A percentile compares a stretch with the other conserved stretches of the same genome.
Evolutionary conservation across 2,329 filamentous ascomycete species (phyloP).

Genomic region (Nakataea oryzae): DNA sequence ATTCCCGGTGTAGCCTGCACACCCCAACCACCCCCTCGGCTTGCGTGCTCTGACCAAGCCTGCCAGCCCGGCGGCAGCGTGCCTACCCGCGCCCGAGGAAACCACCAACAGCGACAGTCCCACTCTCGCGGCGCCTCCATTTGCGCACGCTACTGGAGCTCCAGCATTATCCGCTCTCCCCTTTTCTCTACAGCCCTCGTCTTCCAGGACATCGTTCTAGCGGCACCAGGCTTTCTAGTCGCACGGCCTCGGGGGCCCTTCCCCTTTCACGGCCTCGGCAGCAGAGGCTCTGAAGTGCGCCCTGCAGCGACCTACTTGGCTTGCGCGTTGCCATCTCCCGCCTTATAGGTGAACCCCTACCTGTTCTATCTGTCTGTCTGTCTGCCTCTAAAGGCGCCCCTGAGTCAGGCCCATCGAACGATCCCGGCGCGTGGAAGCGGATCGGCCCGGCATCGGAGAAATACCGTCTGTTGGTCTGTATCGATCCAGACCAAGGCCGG

Average conservation of each 20-base stretch:
- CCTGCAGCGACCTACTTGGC: not conserved
- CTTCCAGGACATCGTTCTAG: not conserved
- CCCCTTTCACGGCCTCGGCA: not conserved
- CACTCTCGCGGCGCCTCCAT: not conserved
- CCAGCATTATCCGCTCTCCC: not conserved
- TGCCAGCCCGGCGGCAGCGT: not conserved
- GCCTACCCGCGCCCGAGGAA: not conserved
- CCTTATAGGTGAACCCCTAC: not conserved
- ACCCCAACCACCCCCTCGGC: not conserved
- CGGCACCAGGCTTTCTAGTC: not conserved
- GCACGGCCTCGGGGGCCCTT: not conserved
- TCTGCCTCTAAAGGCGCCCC: not conserved
- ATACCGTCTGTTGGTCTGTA: not conserved
- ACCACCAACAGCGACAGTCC: not conserved
- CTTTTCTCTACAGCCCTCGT: not conserved
- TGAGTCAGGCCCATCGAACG: not conserved
- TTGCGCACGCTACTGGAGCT: not conserved
- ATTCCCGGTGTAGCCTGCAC: not conserved
- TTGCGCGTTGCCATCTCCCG: not conserved
- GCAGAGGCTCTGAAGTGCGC: not conserved
- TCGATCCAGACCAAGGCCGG: not conserved
- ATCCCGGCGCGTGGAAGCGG: not conserved
- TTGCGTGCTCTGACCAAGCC: not conserved
- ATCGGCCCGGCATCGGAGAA: not conserved
- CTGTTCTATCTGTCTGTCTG: not conserved